A percentile compares a stretch with the other conserved stretches of the same genome.
These are phyloP conservation scores for Schizosaccharomyces cryophilus DNA, from an alignment of 805 yeast species.

Conservation along the genomic window DNA sequence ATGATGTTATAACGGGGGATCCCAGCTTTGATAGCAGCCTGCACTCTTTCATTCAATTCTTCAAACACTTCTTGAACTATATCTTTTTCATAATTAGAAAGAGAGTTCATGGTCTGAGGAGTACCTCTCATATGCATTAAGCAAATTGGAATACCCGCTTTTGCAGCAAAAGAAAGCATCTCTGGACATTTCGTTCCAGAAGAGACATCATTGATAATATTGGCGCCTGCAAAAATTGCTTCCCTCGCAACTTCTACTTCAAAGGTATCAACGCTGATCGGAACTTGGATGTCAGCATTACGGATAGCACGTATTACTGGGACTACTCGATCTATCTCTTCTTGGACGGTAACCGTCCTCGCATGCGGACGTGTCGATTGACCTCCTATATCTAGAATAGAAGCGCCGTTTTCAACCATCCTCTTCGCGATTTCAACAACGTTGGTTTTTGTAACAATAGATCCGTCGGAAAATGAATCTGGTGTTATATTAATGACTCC, in stretches of 20 bases:
- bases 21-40: constrained; percentile 34
- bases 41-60: constrained; percentile 36
- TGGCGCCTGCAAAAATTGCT: constrained; percentile 55
- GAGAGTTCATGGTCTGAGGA: constrained; percentile 41
- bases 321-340: constrained; percentile 44
- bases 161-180: constrained; percentile 48
- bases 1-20: constrained; percentile 75
- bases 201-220: constrained; percentile 75
- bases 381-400: constrained; percentile 78
- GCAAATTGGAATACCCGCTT: constrained; percentile 42
- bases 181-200: constrained; percentile 46
- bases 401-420: constrained; percentile 37
- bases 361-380: constrained; percentile 82
- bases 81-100: constrained; percentile 26
- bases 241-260: constrained; percentile 48
- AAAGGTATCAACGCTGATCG: constrained; percentile 75
- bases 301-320: constrained; percentile 47
- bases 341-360: constrained; percentile 30
- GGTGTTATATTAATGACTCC: constrained; percentile 77
- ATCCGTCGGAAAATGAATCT: constrained; percentile 89
- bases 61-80: constrained; percentile 33
- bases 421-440: constrained; percentile 23
- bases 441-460: constrained; percentile 17
- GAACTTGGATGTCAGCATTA: constrained; percentile 17
- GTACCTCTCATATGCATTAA: constrained; percentile 71